These are phyloP conservation scores for Eimeria nieschulzi DNA, from an alignment of 169 alveolate species.

Conservation along the genomic window DNA sequence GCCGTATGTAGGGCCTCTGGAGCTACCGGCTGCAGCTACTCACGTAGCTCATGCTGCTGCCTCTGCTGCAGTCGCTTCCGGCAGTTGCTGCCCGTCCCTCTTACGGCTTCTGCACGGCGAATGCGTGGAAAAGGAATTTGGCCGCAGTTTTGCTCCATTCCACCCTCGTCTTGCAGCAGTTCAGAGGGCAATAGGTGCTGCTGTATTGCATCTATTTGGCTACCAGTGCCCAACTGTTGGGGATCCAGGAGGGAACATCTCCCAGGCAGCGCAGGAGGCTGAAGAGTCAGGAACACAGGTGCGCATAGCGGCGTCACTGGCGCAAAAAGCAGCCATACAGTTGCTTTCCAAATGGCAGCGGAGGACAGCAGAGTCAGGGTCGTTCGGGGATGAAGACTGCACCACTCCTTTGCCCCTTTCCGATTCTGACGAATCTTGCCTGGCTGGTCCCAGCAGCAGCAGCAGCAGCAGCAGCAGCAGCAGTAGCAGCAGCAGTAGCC, in stretches of 20 bases:
- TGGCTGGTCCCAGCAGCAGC: background rate
- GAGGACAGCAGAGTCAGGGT: background rate
- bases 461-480: slow-evolving; percentile 29
- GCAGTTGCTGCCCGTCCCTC: slow-evolving; percentile 48
- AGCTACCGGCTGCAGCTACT: background rate
- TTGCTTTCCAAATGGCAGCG: slow-evolving; percentile 65
- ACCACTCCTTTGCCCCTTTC: background rate
- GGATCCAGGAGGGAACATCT: background rate
- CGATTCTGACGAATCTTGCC: slow-evolving; percentile 1
- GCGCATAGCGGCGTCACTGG: slow-evolving; percentile 31
- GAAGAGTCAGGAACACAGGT: background rate
- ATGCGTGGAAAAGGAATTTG: slow-evolving; percentile 12
- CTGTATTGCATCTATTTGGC: slow-evolving; percentile 55
- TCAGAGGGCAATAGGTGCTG: slow-evolving; percentile 62
- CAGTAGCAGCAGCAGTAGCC: slow-evolving; percentile 9
- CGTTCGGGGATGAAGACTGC: background rate
- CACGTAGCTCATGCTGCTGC: background rate
- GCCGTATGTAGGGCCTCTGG: background rate
- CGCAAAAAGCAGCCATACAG: slow-evolving; percentile 53
- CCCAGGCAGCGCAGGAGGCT: background rate
- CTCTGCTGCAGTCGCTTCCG: background rate
- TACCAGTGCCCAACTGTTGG: background rate
- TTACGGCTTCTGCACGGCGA: slow-evolving; percentile 52
- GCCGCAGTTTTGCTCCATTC: slow-evolving; percentile 2
- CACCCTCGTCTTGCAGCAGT: slow-evolving; percentile 66